phyloP scores from a whole-genome alignment of 768 basidiomycete genomes.

The Boletus sp. region DNA sequence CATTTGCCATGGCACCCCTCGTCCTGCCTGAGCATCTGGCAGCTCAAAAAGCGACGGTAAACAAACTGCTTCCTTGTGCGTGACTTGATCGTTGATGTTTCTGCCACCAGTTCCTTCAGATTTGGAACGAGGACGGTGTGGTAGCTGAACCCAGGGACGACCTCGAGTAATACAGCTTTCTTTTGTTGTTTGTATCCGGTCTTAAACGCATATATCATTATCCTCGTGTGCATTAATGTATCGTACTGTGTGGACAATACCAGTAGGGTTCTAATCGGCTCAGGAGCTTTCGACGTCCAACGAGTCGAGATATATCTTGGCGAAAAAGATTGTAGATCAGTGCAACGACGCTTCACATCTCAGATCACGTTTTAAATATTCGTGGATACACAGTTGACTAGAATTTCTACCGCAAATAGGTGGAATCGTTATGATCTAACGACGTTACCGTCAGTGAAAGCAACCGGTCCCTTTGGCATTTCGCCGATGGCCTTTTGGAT shows the following conservation, averaged over 20 bases:
- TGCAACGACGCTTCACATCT: no score
- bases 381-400: background rate
- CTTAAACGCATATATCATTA: slow-evolving; percentile 26
- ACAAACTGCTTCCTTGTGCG: slow-evolving; percentile 25
- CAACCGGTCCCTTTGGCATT: slow-evolving; percentile 56
- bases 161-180: slow-evolving; percentile 25
- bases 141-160: slow-evolving; percentile 61
- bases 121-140: slow-evolving; percentile 82
- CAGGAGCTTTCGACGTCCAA: no score
- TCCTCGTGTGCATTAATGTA: slow-evolving; percentile 28
- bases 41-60: slow-evolving; percentile 62
- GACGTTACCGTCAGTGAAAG: slow-evolving; percentile 48
- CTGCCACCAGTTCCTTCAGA: slow-evolving; percentile 58
- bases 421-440: slow-evolving; percentile 19
- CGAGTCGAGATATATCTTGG: no score
- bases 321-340: no score
- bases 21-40: slow-evolving; percentile 60
- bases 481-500: slow-evolving; percentile 44
- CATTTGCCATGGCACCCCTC: slow-evolving; percentile 61
- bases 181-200: background rate
- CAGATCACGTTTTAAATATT: no score
- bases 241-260: slow-evolving; percentile 19
- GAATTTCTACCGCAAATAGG: background rate
- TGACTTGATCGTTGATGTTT: slow-evolving; percentile 1
- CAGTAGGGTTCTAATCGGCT: slow-evolving; percentile 12